phyloP scores from a whole-genome alignment of 73 alveolate genomes.

The Tetrahymena malaccensis region DNA sequence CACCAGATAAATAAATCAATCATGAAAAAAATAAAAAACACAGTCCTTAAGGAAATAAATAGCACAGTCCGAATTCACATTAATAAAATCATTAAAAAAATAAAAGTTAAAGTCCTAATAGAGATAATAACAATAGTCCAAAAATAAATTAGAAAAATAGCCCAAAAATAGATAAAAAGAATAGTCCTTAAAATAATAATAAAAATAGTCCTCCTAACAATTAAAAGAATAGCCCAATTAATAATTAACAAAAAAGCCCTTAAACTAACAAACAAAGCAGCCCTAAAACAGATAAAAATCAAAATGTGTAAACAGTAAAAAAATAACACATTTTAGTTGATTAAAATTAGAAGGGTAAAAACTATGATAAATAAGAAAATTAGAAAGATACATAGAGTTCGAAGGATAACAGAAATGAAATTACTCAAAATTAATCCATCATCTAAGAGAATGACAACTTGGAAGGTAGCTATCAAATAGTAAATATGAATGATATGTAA shows the following conservation, averaged over 20 bases:
- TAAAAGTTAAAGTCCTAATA: neutral
- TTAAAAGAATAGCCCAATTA: neutral
- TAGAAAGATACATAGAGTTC: neutral
- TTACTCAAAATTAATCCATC: neutral
- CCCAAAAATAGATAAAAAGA: no score
- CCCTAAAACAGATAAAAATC: neutral
- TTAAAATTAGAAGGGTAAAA: no score
- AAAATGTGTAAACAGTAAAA: no score
- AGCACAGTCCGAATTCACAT: neutral
- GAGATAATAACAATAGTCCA: neutral
- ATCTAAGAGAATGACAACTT: neutral
- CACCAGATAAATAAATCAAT: neutral
- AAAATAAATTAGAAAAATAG: no score
- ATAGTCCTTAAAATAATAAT: neutral
- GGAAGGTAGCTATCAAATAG: neutral
- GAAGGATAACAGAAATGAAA: neutral
- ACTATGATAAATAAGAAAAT: neutral
- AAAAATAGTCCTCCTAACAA: neutral
- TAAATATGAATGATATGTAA: neutral
- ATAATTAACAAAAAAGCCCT: neutral
- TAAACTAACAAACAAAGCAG: neutral
- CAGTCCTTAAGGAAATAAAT: neutral
- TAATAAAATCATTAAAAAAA: neutral
- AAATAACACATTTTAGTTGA: neutral
- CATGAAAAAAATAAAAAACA: no score